Base-by-base conservation (phyloP, 2,329 filamentous ascomycete species). In the Magnaporthiopsis rhizophila region DNA sequence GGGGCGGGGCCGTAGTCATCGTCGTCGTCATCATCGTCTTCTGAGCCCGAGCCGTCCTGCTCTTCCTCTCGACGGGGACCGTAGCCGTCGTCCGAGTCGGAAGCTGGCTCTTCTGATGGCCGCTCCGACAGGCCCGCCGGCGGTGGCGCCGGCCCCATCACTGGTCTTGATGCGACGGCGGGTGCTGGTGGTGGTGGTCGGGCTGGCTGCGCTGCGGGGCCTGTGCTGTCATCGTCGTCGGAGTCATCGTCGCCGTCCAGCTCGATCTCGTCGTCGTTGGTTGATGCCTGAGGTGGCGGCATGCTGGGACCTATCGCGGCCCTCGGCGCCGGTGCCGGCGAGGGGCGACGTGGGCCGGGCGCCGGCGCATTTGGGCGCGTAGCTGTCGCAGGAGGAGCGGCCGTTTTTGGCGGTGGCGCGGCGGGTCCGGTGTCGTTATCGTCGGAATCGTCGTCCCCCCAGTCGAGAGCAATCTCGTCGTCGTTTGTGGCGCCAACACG, bases 1-100 rank as follows among this genome's bases (percentile, higher is more conserved):
- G 77, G 2, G 86, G 84, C 4, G 86, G 82, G 21, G 85, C 79
- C 86, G 73, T 84, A 89, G 73, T 81, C 83, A 65, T 83, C 80
- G 63, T 83, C 81, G 13, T 18, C 12, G 45, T 50, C 45, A 7
- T n/a, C 45, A 6, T 50, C 45, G 18, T n/a, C 45, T 5, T 3
- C 3, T 2, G 2, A 18, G 45, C n/a, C 21, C 7, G 18, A 21
- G 45, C 45, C 45, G 21, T 53, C 21, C 8, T n/a, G 18, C 6
- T 8, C 45, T 53, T 53, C 45, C n/a, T n/a, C 45, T 53, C 9
- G 45, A 8, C 45, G 45, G 15, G 86, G 86, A 1, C 86, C 86
- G 73, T 84, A 89, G 73, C 81, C 82, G 65, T 83, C 80, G 63
- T 83, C 81, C 13, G 75, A 76, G 64, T 79, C 77, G 8, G 76